Percentiles rank a stretch among this genome's conserved stretches.
These are phyloP conservation scores for Croton laevigatus DNA, from an alignment of 441 rosid genomes.

Conservation along the genomic window DNA sequence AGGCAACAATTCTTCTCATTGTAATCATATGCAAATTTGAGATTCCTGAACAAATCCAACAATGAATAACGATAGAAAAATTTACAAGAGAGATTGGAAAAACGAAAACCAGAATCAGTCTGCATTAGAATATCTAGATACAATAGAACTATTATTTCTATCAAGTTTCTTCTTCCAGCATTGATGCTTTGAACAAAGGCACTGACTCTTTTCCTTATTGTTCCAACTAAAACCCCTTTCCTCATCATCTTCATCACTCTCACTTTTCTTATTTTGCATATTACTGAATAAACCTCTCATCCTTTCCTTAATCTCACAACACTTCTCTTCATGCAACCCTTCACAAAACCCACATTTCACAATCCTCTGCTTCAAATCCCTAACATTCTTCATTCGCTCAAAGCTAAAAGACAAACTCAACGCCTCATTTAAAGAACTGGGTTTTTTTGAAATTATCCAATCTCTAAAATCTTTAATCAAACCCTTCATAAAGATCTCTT, in stretches of 20 bases:
- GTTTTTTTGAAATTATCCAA: slow-evolving; percentile 32
- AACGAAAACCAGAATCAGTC: background rate
- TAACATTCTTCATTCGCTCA: slow-evolving; percentile 30
- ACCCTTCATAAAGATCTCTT: slow-evolving; percentile 34
- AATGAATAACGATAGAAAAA: background rate
- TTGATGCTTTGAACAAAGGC: slow-evolving; percentile 38
- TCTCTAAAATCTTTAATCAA: slow-evolving; percentile 23
- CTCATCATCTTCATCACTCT: background rate
- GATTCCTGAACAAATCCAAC: too few species aligned
- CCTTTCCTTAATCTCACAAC: slow-evolving; percentile 20
- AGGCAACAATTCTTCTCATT: too few species aligned
- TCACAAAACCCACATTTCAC: slow-evolving; percentile 30
- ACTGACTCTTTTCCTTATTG: slow-evolving; percentile 22
- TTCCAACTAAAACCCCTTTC: slow-evolving; percentile 5
- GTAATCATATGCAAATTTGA: too few species aligned
- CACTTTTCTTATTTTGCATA: background rate
- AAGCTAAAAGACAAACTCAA: slow-evolving; percentile 33
- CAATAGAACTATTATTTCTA: slow-evolving; percentile 19
- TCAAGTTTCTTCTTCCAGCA: slow-evolving; percentile 37
- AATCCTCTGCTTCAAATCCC: background rate
- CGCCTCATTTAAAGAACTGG: slow-evolving; percentile 29
- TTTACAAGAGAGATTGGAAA: background rate
- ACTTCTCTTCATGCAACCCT: slow-evolving; percentile 27
- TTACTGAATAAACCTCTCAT: slow-evolving; percentile 26
- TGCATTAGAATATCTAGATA: slow-evolving; percentile 13